Evolutionary conservation across 1,139 yeast species (phyloP), one percentile per base, ranked within the genome.

Genomic region (Lodderomyces jiufengensis): DNA sequence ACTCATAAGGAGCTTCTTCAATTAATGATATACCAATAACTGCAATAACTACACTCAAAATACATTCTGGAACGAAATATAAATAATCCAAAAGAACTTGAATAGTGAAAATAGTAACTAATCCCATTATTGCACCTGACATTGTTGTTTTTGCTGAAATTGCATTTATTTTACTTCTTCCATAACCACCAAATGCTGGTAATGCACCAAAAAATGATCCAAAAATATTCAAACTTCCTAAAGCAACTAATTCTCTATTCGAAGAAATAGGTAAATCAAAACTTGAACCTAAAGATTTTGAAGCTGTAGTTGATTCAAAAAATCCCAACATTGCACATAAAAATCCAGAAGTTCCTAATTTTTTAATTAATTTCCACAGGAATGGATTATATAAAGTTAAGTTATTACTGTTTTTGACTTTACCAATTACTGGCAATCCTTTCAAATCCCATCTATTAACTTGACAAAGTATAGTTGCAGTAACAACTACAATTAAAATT

Each of bases 161-260:
- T 2, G 92, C 85, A 59, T 92, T 92, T 40, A 92, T 80, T 51
- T 85, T 90, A 25, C 95, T 82, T 54, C 98, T 73, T 1, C 97
- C 97, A 53, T 92, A 92, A 0, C 98, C 97, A 2, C 98, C 98
- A 68, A 90, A 90, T 1, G 95, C 80, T 0, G 98, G 97, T 10
- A 92, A 64, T 0, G 92, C 85, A 3, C 95, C 92, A 48, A 86
- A 78, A 14, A 77, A 43, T 2, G 87, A 75, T 1, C 83, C 81
- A 3, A 73, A 62, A 2, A 88, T 45, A 50, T 90, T 92, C 34
- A 84, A 78, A 14, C 76, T 61, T 0, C 98, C 98, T 32, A 92
- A 65, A 0, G 97, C 97, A 6, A 84, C 83, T 36, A 84, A 60
- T 50, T 84, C 94, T 45, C 90, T 67, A 50, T 84, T 83, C 1